These are phyloP conservation scores for Cucurbita ficifolia DNA, from an alignment of 306 rosid species.

Conservation along the genomic window DNA sequence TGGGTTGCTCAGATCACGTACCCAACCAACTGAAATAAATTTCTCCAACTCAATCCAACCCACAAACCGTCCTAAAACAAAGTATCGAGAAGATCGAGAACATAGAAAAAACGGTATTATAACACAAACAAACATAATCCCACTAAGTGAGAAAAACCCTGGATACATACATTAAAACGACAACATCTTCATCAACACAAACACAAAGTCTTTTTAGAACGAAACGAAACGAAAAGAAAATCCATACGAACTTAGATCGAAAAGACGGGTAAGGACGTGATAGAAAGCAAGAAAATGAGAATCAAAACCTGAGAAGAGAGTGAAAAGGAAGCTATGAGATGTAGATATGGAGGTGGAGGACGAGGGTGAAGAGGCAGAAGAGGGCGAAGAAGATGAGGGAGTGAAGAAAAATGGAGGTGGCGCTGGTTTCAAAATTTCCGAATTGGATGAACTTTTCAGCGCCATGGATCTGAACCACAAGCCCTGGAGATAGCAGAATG, in stretches of 20 bases:
- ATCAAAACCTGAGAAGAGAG: not conserved
- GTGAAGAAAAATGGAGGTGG: constrained; percentile 57
- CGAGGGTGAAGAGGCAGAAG: constrained; percentile 41
- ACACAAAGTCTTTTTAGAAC: not conserved
- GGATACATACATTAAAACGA: not conserved
- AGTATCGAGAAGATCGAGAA: too few relatives aligned
- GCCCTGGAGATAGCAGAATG: constrained; percentile 54
- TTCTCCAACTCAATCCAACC: too few relatives aligned
- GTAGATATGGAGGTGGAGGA: constrained; percentile 44
- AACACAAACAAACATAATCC: not conserved
- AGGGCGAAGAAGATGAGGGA: constrained; percentile 66
- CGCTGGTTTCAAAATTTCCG: constrained; percentile 67
- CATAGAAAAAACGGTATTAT: too few relatives aligned
- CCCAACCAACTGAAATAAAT: too few relatives aligned
- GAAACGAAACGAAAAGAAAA: too few relatives aligned
- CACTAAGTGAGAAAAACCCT: not conserved
- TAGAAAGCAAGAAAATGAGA: too few relatives aligned
- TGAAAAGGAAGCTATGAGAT: not conserved
- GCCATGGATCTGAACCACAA: constrained; percentile 62
- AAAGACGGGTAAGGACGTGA: too few relatives aligned
- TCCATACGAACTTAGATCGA: not conserved
- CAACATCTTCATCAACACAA: not conserved
- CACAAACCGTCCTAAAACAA: too few relatives aligned
- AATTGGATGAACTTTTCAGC: constrained; percentile 49
- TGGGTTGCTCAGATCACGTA: too few relatives aligned